These are phyloP conservation scores for Torulaspora quercuum DNA, from an alignment of 805 yeast species.

Conservation along the genomic window DNA sequence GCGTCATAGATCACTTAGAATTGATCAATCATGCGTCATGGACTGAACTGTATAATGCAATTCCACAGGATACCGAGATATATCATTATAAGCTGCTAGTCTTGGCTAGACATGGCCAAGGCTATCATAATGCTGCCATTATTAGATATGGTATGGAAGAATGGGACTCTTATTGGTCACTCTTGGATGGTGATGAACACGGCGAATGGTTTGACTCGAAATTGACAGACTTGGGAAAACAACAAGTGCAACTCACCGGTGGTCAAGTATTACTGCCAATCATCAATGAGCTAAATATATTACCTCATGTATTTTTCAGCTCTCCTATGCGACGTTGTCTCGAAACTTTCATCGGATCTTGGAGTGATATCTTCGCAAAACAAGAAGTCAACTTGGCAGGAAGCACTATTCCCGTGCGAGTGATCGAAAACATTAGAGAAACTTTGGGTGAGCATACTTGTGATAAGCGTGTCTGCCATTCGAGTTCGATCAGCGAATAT, in stretches of 20 bases:
- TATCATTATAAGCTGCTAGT: constrained; percentile 23
- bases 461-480: constrained; percentile 46
- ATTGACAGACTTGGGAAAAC: constrained; percentile 52
- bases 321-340: constrained; percentile 65
- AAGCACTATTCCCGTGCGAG: constrained; percentile 17
- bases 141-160: constrained; percentile 50
- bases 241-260: constrained; percentile 52
- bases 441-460: constrained; percentile 59
- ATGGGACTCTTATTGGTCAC: constrained; percentile 59
- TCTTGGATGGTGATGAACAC: constrained; percentile 51
- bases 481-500: constrained; percentile 20
- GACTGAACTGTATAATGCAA: constrained; percentile 21
- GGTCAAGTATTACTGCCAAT: constrained; percentile 21
- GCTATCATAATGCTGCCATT: constrained; percentile 57
- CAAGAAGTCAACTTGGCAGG: not conserved
- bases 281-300: constrained; percentile 44
- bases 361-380: constrained; percentile 50
- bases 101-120: constrained; percentile 62
- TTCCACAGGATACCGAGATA: constrained; percentile 23
- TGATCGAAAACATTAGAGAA: constrained; percentile 54
- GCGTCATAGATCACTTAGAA: constrained; percentile 19
- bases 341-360: constrained; percentile 52
- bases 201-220: constrained; percentile 50
- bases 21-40: constrained; percentile 20
- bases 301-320: constrained; percentile 54